A percentile compares a stretch with the other conserved stretches of the same genome.
Conservation (phyloP, 495 filamentous ascomycete genomes). For the Barbatosphaeria neglecta region DNA sequence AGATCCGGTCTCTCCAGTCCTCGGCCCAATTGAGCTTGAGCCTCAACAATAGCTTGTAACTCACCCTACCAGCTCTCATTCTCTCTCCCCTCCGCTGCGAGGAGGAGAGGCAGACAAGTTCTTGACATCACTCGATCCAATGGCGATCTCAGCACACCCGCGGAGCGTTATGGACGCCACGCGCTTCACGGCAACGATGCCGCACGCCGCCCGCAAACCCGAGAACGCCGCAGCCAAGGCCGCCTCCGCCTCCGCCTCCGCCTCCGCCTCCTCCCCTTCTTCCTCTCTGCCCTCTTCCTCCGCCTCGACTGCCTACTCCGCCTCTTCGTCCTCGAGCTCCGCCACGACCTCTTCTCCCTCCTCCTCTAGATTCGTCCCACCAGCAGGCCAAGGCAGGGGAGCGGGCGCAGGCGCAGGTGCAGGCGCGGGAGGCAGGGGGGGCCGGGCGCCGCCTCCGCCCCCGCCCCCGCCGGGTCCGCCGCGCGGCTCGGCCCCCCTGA, state of each 20-base stretch:
- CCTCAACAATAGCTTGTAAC: too few relatives aligned
- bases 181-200: slow-evolving; percentile 85
- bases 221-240: slow-evolving; percentile 12
- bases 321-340: slow-evolving; percentile 10
- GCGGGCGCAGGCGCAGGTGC: slow-evolving; percentile 1
- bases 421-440: slow-evolving; percentile 4
- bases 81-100: too few relatives aligned
- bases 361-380: slow-evolving; percentile 47
- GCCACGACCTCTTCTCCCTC: slow-evolving; percentile 8
- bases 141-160: slow-evolving; percentile 42
- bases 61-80: too few relatives aligned
- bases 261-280: slow-evolving; percentile 16
- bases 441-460: not conserved
- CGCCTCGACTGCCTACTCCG: slow-evolving; percentile 15
- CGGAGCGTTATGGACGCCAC: slow-evolving; percentile 89
- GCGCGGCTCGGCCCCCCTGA: slow-evolving; percentile 8
- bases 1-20: too few relatives aligned
- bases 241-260: slow-evolving; percentile 10
- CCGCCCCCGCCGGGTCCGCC: not conserved
- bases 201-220: slow-evolving; percentile 68
- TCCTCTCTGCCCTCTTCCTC: slow-evolving; percentile 13
- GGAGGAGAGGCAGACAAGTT: too few relatives aligned
- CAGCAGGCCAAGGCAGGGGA: slow-evolving; percentile 37
- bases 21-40: too few relatives aligned
- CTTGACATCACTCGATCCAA: too few relatives aligned